Evolutionary conservation across 306 rosid genomes (phyloP).

Genomic region (Sophora flavescens): DNA sequence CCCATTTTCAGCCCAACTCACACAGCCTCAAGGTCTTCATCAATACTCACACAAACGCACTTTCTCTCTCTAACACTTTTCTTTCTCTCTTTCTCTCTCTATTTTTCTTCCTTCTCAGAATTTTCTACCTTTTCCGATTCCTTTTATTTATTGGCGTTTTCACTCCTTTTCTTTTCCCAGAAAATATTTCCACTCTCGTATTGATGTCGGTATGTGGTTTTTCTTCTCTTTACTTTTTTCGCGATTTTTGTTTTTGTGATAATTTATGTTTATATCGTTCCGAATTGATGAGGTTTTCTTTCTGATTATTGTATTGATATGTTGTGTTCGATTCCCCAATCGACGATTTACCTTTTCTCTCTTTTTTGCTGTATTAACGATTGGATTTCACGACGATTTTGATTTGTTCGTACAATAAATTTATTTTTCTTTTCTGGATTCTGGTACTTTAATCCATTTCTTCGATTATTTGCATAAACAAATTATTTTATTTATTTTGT

Average conservation of each 20-base stretch:
- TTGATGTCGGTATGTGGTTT: slow-evolving; percentile 91
- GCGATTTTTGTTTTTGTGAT: not conserved
- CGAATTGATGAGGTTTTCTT: slow-evolving; percentile 33
- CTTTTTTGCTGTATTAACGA: not conserved
- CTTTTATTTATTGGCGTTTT: slow-evolving; percentile 37
- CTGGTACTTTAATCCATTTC: slow-evolving; percentile 36
- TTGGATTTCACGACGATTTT: not conserved
- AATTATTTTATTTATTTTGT: too few species aligned
- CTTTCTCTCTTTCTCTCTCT: slow-evolving; percentile 9
- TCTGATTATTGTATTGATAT: slow-evolving; percentile 28
- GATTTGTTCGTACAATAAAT: slow-evolving; percentile 13
- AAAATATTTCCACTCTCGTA: slow-evolving; percentile 47
- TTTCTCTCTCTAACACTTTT: slow-evolving; percentile 39
- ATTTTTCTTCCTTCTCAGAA: slow-evolving; percentile 18
- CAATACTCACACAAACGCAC: slow-evolving; percentile 33
- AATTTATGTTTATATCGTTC: not conserved
- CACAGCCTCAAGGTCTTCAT: slow-evolving; percentile 40
- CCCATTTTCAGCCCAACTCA: slow-evolving; percentile 74
- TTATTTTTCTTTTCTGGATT: slow-evolving; percentile 22
- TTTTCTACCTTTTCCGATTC: slow-evolving; percentile 47
- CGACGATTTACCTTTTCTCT: slow-evolving; percentile 34
- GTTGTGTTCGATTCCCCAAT: slow-evolving; percentile 46
- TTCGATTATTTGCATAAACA: slow-evolving; percentile 25
- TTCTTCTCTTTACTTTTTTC: slow-evolving; percentile 3
- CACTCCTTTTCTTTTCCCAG: slow-evolving; percentile 43